phyloP scores from a whole-genome alignment of 2,329 filamentous ascomycete species.

The Orbilia brochopaga region DNA sequence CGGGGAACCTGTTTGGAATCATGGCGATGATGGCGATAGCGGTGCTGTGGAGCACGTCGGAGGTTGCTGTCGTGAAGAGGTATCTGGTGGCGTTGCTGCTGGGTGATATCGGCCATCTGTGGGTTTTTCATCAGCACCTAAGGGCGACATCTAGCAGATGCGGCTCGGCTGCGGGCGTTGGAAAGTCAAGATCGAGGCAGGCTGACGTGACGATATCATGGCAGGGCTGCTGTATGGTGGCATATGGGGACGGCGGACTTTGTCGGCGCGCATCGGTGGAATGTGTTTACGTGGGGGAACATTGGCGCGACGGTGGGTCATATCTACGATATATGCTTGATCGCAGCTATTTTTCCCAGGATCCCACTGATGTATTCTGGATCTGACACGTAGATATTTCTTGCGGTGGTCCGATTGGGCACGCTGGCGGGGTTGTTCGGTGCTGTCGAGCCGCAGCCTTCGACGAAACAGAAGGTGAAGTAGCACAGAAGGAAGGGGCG shows the following conservation, averaged over 20 bases:
- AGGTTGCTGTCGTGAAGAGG: conserved; percentile 48
- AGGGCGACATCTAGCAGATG: neutral
- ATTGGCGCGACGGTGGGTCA: conserved; percentile 51
- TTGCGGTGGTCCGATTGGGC: conserved; percentile 19
- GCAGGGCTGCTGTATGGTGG: conserved; percentile 34
- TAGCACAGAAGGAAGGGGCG: too few relatives aligned
- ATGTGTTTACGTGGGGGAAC: conserved; percentile 47
- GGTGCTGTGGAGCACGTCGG: conserved; percentile 49
- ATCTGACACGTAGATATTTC: conserved; percentile 14
- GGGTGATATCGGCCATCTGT: conserved; percentile 52
- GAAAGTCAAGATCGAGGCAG: too few relatives aligned
- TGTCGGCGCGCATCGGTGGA: conserved; percentile 48
- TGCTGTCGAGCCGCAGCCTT: conserved; percentile 13
- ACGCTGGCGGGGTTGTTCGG: conserved; percentile 33
- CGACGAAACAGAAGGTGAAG: conserved; percentile 22
- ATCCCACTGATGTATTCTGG: neutral
- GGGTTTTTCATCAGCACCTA: conserved; percentile 7
- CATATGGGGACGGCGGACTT: conserved; percentile 46
- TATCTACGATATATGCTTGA: too few relatives aligned
- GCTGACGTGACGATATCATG: neutral
- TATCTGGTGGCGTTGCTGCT: conserved; percentile 51
- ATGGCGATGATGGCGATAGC: conserved; percentile 51
- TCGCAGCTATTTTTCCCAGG: too few relatives aligned
- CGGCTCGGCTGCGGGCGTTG: too few relatives aligned
- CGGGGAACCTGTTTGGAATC: conserved; percentile 51